Conservation (phyloP, 1,284 basidiomycete genomes). For the Puccinia novopanici region DNA sequence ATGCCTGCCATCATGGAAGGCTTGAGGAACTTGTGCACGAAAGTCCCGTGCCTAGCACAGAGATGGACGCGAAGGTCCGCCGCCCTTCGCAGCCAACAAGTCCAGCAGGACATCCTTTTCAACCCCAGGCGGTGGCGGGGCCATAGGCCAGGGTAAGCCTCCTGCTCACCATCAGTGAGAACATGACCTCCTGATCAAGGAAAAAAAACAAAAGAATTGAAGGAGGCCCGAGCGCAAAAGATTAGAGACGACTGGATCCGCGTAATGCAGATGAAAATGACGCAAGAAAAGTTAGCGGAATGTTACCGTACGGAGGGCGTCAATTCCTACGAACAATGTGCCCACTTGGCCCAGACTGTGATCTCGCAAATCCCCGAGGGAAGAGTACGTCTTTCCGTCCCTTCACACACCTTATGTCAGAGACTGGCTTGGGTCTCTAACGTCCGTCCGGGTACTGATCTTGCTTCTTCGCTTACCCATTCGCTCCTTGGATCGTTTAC, state of each 20-base stretch:
- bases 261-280: slow-evolving; percentile 47
- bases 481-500: background rate
- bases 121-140: no score
- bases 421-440: background rate
- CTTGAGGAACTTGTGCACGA: no score
- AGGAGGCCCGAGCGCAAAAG: slow-evolving; percentile 38
- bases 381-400: slow-evolving; percentile 17
- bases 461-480: background rate
- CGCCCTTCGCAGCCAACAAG: no score
- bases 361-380: slow-evolving; percentile 50
- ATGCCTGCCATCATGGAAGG: no score
- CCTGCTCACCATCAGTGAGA: no score
- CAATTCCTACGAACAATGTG: slow-evolving; percentile 50
- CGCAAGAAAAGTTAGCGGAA: slow-evolving; percentile 46
- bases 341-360: slow-evolving; percentile 49
- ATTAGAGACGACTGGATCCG: slow-evolving; percentile 50
- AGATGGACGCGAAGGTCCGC: no score
- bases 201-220: slow-evolving; percentile 18
- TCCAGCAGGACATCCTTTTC: no score
- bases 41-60: no score
- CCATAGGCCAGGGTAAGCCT: no score
- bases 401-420: background rate
- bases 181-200: no score
- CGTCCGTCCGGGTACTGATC: background rate
- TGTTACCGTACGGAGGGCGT: slow-evolving; percentile 51